phyloP scores from a whole-genome alignment of 495 filamentous ascomycete species.

The Tuber magnatum region DNA sequence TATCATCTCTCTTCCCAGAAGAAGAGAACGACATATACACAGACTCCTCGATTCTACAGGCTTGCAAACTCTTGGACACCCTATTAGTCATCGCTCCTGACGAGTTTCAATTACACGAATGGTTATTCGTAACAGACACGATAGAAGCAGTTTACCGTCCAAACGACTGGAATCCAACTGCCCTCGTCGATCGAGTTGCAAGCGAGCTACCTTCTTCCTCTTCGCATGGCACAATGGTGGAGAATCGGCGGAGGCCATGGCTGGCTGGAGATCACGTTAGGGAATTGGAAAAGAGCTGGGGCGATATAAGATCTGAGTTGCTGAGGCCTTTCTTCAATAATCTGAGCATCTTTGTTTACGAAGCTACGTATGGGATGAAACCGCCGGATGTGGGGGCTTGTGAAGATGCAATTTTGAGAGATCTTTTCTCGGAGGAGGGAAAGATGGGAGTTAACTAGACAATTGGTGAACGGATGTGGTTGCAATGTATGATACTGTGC shows the following conservation, averaged over 20 bases:
- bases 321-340: constrained; percentile 84
- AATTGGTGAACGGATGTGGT: neutral
- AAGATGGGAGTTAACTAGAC: constrained; percentile 36
- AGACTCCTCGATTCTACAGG: constrained; percentile 69
- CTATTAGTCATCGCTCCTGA: constrained; percentile 80
- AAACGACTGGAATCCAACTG: constrained; percentile 60
- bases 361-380: constrained; percentile 81
- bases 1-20: constrained; percentile 66
- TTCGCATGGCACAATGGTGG: constrained; percentile 44
- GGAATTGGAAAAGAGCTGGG: constrained; percentile 27
- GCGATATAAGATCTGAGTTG: constrained; percentile 46
- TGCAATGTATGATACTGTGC: no score
- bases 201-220: constrained; percentile 60
- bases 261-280: constrained; percentile 45
- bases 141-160: constrained; percentile 92
- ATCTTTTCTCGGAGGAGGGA: constrained; percentile 74
- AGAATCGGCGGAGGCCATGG: constrained; percentile 60
- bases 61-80: constrained; percentile 82
- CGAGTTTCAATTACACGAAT: constrained; percentile 91
- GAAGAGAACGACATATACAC: constrained; percentile 71
- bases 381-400: constrained; percentile 62
- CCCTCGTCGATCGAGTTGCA: constrained; percentile 77
- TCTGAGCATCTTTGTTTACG: constrained; percentile 84
- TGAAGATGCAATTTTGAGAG: constrained; percentile 59
- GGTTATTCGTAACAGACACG: constrained; percentile 94